These are phyloP conservation scores for Avena atlantica DNA, from an alignment of 176 grass and related monocot species.

Conservation along the genomic window DNA sequence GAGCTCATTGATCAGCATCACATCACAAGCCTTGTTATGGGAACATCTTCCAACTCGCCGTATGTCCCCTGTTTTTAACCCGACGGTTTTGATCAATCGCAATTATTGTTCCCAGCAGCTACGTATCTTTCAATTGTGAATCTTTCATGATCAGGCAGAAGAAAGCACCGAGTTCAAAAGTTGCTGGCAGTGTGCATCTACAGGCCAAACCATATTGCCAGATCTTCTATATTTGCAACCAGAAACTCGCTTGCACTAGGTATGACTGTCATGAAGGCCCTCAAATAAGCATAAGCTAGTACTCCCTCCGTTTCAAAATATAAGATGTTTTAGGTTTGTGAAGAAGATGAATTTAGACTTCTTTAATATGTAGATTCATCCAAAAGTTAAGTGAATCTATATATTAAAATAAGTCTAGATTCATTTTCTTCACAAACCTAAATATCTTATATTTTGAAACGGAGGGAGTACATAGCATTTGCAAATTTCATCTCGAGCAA, in stretches of 20 bases:
- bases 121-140: background rate
- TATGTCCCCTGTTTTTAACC: slow-evolving; percentile 1
- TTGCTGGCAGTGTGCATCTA: slow-evolving; percentile 54
- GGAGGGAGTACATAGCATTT: background rate
- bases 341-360: too few relatives aligned
- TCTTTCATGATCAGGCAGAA: slow-evolving; percentile 53
- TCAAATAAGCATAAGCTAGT: slow-evolving; percentile 3
- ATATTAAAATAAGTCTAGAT: too few relatives aligned
- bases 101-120: too few relatives aligned
- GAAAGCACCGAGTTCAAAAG: slow-evolving; percentile 65
- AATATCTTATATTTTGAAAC: too few relatives aligned
- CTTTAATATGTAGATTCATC: too few relatives aligned
- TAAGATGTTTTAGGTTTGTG: too few relatives aligned
- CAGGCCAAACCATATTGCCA: slow-evolving; percentile 62
- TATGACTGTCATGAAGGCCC: slow-evolving; percentile 18
- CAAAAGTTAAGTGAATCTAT: too few relatives aligned
- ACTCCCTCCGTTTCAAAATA: too few relatives aligned
- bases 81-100: too few relatives aligned
- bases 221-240: slow-evolving; percentile 68
- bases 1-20: slow-evolving; percentile 53
- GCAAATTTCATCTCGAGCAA: slow-evolving; percentile 6
- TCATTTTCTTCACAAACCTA: too few relatives aligned
- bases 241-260: slow-evolving; percentile 64
- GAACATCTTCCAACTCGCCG: slow-evolving; percentile 61
- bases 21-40: slow-evolving; percentile 69